Evolutionary conservation across 495 filamentous ascomycete species (phyloP).

Genomic region (Clohesyomyces aquaticus): DNA sequence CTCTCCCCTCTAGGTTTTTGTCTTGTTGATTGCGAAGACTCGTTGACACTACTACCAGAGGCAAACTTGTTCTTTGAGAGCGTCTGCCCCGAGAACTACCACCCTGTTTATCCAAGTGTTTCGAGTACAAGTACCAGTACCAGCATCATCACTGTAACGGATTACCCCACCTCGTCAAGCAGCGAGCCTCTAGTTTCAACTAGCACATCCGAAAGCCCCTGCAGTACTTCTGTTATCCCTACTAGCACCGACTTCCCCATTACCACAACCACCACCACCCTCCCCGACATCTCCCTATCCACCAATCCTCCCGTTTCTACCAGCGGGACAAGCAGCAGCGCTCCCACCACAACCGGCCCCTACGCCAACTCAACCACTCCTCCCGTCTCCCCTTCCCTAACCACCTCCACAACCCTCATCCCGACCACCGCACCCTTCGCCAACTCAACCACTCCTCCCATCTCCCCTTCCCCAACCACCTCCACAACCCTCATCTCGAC

Average conservation of each 20-base stretch:
- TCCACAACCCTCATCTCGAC: not conserved
- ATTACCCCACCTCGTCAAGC: too few species aligned
- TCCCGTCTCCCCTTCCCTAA: not conserved
- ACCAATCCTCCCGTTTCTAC: not conserved
- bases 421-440: not conserved
- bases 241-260: not conserved
- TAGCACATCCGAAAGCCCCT: not conserved
- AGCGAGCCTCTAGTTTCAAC: too few species aligned
- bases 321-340: not conserved
- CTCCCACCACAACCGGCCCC: not conserved
- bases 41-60: conserved; percentile 4
- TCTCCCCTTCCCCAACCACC: conserved; percentile 2
- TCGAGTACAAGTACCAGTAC: not conserved
- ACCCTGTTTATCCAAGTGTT: not conserved
- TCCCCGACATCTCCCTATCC: not conserved
- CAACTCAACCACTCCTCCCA: conserved; percentile 2
- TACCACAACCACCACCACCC: not conserved
- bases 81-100: conserved; percentile 7
- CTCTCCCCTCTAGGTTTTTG: not conserved
- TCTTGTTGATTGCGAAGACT: not conserved
- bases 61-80: conserved; percentile 4
- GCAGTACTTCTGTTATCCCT: not conserved
- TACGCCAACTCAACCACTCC: not conserved
- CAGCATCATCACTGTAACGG: too few species aligned
- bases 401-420: not conserved